Evolutionary conservation across 2,329 filamentous ascomycete species (phyloP), one percentile per base, ranked within the genome.

Genomic region (Stemphylium beticola): DNA sequence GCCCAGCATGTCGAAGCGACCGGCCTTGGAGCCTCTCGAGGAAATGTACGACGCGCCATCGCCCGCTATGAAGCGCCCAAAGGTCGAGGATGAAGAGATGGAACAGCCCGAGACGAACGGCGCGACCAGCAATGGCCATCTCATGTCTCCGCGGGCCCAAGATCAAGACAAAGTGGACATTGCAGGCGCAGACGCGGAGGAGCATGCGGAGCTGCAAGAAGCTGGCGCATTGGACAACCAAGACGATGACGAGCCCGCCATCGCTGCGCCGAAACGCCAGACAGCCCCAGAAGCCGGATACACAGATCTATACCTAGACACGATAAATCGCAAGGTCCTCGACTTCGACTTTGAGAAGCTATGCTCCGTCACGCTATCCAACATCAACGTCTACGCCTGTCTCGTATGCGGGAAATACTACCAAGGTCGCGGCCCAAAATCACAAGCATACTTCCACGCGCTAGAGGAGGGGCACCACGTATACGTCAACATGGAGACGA

Each of bases 291-390:
- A 90, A 31, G 90, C 90, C 73, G 93, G 93, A 58, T 99, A 97
- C 79, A 88, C 90, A 68, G 93, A 99, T 75, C 87, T 99, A 24
- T 99, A 99, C 75, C 90, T 99, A 65, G 95, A 99, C 80, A 98
- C 95, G 11, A 96, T 99, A 77, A 87, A 96, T 76, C 91, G 95
- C 69, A 87, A 88, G 71, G 88, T 96, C 41, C 87, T 98, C 52
- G 95, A 99, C 77, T 98, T 98, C 74, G 95, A 99, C 77, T 99
- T 99, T 74, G 95, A 99, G 75, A 99, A 99, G 81, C 86, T 97
- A 11, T 99, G 95, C 79, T 98, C 93, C 20, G 84, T 99, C 63
- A 96, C 92, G 31, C 84, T 99, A 7, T 96, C 93, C 43, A 98
- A 98, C 74, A 97, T 98, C 79, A 99, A 99, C 73, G 93, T 99